Conservation (phyloP, 164 flowering plant species). For the Magnolia officinalis region DNA sequence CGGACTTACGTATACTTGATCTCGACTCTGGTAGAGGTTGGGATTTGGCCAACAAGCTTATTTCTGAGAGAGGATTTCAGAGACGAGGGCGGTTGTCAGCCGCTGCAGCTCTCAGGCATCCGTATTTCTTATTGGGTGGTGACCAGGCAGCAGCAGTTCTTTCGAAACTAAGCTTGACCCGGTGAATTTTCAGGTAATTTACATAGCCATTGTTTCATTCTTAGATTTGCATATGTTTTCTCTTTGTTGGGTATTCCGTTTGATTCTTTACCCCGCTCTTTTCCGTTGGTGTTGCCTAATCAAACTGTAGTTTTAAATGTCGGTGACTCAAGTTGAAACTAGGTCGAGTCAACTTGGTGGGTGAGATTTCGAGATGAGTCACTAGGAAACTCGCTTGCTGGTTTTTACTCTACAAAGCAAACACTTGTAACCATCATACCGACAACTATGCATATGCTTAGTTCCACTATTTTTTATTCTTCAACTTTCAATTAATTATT, state of each 20-base stretch:
- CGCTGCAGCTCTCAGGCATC: slow-evolving; percentile 90
- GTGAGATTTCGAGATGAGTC: background rate
- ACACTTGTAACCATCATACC: too few relatives aligned
- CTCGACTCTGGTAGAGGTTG: slow-evolving; percentile 83
- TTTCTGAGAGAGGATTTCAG: slow-evolving; percentile 74
- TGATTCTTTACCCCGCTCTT: too few relatives aligned
- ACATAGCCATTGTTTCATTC: slow-evolving; percentile 12
- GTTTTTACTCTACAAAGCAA: too few relatives aligned
- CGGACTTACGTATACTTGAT: slow-evolving; percentile 67
- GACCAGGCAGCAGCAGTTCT: slow-evolving; percentile 92
- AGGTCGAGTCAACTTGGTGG: background rate
- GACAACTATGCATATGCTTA: too few relatives aligned
- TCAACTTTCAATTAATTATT: too few relatives aligned
- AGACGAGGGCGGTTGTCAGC: slow-evolving; percentile 91
- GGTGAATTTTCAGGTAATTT: slow-evolving; percentile 19
- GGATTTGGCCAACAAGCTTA: slow-evolving; percentile 82
- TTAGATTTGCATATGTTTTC: background rate
- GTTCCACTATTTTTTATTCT: too few relatives aligned
- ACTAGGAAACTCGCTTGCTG: background rate
- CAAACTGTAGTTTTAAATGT: background rate
- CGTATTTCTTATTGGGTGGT: slow-evolving; percentile 89
- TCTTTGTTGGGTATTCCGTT: background rate
- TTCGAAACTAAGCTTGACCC: slow-evolving; percentile 70
- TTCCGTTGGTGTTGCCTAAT: background rate
- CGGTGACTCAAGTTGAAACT: background rate